These are phyloP conservation scores for Boletus mariae DNA, from an alignment of 1,284 basidiomycete species.

Conservation along the genomic window DNA sequence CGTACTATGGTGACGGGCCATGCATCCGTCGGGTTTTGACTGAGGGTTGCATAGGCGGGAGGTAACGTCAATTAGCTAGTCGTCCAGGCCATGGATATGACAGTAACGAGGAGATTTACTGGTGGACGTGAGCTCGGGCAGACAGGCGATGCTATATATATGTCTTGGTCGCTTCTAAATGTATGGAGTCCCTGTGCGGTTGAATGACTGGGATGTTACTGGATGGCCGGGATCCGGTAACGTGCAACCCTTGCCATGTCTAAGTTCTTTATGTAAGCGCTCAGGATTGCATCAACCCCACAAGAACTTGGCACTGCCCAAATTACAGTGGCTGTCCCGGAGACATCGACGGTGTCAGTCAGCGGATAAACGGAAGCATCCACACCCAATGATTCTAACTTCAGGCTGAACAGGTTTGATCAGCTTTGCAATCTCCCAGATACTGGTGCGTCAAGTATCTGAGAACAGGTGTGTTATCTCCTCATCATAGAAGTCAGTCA, in stretches of 20 bases:
- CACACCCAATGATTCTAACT: background rate
- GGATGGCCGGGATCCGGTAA: background rate
- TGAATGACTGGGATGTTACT: background rate
- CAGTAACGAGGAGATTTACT: background rate
- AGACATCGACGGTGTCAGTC: too few relatives aligned
- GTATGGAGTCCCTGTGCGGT: background rate
- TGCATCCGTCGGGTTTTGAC: background rate
- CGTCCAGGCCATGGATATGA: background rate
- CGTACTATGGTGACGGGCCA: background rate
- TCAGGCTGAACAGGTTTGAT: background rate
- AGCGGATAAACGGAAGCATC: background rate
- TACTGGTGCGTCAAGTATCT: background rate
- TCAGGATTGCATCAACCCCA: background rate
- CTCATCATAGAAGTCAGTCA: background rate
- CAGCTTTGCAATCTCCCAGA: background rate
- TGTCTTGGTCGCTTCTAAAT: background rate
- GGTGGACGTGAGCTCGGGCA: background rate
- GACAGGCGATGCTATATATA: background rate
- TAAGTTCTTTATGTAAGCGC: background rate
- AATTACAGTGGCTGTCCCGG: background rate
- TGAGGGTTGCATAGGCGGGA: background rate
- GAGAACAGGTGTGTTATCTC: background rate
- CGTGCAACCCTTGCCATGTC: too few relatives aligned
- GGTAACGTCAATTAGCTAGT: background rate
- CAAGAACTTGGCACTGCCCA: background rate